Evolutionary conservation across 768 basidiomycete species (phyloP), one percentile per base, ranked within the genome.

Genomic region (Xerocomellus chrysenteron): DNA sequence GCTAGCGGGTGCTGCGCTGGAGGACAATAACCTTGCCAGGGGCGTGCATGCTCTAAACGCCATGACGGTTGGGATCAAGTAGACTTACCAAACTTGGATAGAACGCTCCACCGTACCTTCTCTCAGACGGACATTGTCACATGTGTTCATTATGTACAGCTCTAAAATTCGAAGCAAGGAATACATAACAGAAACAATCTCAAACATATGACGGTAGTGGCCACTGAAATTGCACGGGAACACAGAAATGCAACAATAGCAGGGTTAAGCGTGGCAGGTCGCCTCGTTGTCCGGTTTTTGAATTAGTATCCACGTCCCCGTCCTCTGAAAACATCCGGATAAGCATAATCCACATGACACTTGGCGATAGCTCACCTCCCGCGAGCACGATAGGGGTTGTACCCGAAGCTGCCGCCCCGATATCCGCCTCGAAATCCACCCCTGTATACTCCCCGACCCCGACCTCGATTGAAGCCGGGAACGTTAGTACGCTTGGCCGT

Each of bases 401-500:
- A 85, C 9, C 80, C 80, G 37, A 66, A 71, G 35, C 84, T 80
- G 30, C 84, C 80, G 44, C 82, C 80, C 55, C 80, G 70, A 65
- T 79, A 79, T 32, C 87, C 82, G 4, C 88, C 88, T 57, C 88
- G 75, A 65, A 75, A 81, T 16, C 82, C 81, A 5, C 85, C 85
- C 54, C 85, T 66, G 62, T 79, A 83, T n/a, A 73, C 77, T 44
- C 88, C 89, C 50, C 94, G 78, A 14, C 92, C 88, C 24, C 92
- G 78, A 16, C 93, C 91, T 55, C 90, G 85, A 63, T 84, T 90
- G 74, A 92, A 94, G 1, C 94, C 94, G 19, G 95, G 97, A 51
- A 98, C 73, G 73, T 99, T 99, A 40, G 97, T 99, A 58, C 97
- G 83, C 72, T 99, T 99, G 26, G 92, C 80, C 39, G 91, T 94